These are phyloP conservation scores for Lepidopterella palustris DNA, from an alignment of 495 filamentous ascomycete species.

Conservation along the genomic window DNA sequence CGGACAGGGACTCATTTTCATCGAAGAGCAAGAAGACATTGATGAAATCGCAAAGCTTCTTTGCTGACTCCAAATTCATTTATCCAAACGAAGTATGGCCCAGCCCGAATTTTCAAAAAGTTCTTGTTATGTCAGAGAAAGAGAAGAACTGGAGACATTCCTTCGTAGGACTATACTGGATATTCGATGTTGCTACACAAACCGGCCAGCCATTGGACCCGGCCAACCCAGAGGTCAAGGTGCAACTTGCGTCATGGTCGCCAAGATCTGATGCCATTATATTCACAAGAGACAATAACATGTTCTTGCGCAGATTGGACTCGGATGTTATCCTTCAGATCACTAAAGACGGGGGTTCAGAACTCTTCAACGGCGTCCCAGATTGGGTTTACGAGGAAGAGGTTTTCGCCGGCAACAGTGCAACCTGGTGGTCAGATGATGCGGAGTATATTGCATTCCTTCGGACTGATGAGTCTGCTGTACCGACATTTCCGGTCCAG, in stretches of 20 bases:
- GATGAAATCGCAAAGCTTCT: constrained; percentile 62
- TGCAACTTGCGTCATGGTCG: constrained; percentile 87
- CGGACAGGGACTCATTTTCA: constrained; percentile 41
- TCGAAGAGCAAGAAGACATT: constrained; percentile 51
- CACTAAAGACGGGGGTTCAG: constrained; percentile 75
- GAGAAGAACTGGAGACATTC: constrained; percentile 85
- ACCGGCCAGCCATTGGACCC: constrained; percentile 72
- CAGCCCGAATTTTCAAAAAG: constrained; percentile 75
- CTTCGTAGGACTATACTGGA: constrained; percentile 77
- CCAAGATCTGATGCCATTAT: constrained; percentile 77
- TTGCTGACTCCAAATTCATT: constrained; percentile 49
- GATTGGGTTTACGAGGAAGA: constrained; percentile 99
- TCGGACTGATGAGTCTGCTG: constrained; percentile 83
- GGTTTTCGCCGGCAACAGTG: constrained; percentile 72
- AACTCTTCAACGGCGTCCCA: constrained; percentile 94
- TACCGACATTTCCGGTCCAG: constrained; percentile 89
- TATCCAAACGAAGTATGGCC: constrained; percentile 57
- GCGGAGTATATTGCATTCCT: constrained; percentile 85
- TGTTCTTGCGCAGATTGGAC: constrained; percentile 69
- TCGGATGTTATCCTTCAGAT: constrained; percentile 58
- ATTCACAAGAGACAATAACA: constrained; percentile 82
- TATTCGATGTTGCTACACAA: constrained; percentile 85
- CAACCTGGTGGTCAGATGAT: constrained; percentile 89
- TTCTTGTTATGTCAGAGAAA: constrained; percentile 66
- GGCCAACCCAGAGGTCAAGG: constrained; percentile 52